These are phyloP conservation scores for Rauvolfia tetraphylla DNA, from an alignment of 257 asterid species.

Conservation along the genomic window DNA sequence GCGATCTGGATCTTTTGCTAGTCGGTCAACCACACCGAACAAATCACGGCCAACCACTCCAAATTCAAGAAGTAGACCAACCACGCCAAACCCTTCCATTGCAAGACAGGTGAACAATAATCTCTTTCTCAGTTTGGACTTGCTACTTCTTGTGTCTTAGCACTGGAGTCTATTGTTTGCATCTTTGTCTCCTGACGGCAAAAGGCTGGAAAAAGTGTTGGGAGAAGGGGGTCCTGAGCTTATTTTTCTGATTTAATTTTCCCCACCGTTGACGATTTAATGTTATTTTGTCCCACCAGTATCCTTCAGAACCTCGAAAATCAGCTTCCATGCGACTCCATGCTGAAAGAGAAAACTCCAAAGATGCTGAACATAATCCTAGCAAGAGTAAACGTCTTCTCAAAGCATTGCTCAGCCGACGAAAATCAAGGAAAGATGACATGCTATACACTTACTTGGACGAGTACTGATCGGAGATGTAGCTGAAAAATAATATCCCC, in stretches of 20 bases:
- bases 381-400: conserved; percentile 92
- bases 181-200: neutral
- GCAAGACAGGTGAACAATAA: conserved; percentile 44
- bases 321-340: conserved; percentile 83
- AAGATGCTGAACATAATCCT: conserved; percentile 49
- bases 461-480: conserved; percentile 44
- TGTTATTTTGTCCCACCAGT: conserved; percentile 35
- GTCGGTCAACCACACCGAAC: conserved; percentile 69
- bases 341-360: conserved; percentile 51
- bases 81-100: conserved; percentile 61
- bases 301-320: conserved; percentile 62
- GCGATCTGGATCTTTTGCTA: conserved; percentile 69
- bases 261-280: neutral
- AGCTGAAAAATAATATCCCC: neutral
- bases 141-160: neutral
- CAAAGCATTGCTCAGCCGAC: conserved; percentile 77
- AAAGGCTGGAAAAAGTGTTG: neutral
- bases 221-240: neutral
- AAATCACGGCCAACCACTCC: conserved; percentile 70
- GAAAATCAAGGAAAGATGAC: conserved; percentile 91
- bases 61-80: conserved; percentile 50
- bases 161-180: neutral
- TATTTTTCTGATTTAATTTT: conserved; percentile 1
- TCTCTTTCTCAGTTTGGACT: neutral
- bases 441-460: conserved; percentile 75